Evolutionary conservation across 805 yeast genomes (phyloP).

Genomic region (Saturnispora hagleri): DNA sequence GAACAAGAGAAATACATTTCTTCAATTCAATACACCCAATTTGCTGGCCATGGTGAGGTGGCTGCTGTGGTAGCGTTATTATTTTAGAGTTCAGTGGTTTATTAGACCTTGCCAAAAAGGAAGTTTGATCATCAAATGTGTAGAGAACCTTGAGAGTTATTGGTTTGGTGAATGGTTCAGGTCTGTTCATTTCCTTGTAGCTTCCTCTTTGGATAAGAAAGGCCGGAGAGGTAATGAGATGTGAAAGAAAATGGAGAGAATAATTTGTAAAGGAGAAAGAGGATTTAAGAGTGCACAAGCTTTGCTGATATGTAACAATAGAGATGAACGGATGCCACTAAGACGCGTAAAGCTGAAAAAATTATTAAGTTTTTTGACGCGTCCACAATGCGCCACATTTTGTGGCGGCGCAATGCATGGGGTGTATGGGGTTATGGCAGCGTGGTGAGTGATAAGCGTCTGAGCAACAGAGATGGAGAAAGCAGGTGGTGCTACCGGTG

Average conservation of each 20-base stretch:
- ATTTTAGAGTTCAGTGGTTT: conserved; percentile 31
- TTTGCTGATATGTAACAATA: conserved; percentile 1
- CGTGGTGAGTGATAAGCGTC: too few species aligned
- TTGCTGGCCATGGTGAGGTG: conserved; percentile 30
- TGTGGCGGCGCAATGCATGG: background rate
- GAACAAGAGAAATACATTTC: conserved; percentile 35
- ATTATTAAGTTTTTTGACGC: background rate
- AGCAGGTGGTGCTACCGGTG: too few species aligned
- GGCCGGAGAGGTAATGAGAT: background rate
- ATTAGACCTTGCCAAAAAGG: conserved; percentile 34
- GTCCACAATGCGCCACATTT: background rate
- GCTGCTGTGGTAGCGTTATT: conserved; percentile 30
- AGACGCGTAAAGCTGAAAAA: background rate
- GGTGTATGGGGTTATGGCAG: background rate
- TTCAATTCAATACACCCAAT: conserved; percentile 36
- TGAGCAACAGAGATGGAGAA: too few species aligned
- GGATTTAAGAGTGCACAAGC: background rate
- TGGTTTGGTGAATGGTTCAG: conserved; percentile 17
- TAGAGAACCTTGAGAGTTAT: conserved; percentile 32
- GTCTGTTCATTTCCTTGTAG: background rate
- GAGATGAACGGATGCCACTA: background rate
- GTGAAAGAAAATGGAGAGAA: background rate
- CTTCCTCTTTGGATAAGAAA: background rate
- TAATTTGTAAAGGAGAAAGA: too few species aligned
- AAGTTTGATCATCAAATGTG: conserved; percentile 34